Evolutionary conservation across 2,329 filamentous ascomycete species (phyloP).

Genomic region (Alternaria viburni): DNA sequence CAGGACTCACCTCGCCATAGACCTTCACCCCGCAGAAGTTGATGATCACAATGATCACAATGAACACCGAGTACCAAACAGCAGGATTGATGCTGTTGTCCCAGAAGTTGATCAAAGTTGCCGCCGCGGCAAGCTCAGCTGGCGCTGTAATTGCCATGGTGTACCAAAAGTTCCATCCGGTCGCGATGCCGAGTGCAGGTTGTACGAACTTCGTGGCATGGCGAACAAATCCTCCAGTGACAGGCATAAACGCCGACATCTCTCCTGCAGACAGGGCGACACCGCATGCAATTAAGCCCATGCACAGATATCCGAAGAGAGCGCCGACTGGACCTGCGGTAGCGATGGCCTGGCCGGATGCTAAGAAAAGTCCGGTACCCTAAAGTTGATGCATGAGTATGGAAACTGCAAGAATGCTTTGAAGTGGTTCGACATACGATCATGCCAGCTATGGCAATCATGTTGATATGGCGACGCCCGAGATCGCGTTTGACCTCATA

Average conservation of each 20-base stretch:
- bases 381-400: background rate
- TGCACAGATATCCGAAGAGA: conserved; percentile 59
- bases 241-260: conserved; percentile 58
- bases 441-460: conserved; percentile 20
- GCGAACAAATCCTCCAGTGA: conserved; percentile 59
- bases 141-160: conserved; percentile 4
- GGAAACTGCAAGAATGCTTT: background rate
- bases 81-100: conserved; percentile 38
- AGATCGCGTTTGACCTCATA: conserved; percentile 12
- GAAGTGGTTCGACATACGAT: background rate
- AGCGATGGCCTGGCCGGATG: conserved; percentile 59
- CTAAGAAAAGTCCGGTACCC: conserved; percentile 61
- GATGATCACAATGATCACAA: conserved; percentile 14
- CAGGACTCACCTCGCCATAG: conserved; percentile 22
- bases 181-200: conserved; percentile 49
- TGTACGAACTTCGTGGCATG: conserved; percentile 60
- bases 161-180: conserved; percentile 24
- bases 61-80: conserved; percentile 15
- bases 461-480: conserved; percentile 15
- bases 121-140: conserved; percentile 69
- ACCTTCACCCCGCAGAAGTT: conserved; percentile 11
- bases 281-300: conserved; percentile 58
- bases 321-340: conserved; percentile 60
- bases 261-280: conserved; percentile 61
- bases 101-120: conserved; percentile 78